phyloP scores from a whole-genome alignment of 495 filamentous ascomycete species.

The Pseudevernia furfuracea region DNA sequence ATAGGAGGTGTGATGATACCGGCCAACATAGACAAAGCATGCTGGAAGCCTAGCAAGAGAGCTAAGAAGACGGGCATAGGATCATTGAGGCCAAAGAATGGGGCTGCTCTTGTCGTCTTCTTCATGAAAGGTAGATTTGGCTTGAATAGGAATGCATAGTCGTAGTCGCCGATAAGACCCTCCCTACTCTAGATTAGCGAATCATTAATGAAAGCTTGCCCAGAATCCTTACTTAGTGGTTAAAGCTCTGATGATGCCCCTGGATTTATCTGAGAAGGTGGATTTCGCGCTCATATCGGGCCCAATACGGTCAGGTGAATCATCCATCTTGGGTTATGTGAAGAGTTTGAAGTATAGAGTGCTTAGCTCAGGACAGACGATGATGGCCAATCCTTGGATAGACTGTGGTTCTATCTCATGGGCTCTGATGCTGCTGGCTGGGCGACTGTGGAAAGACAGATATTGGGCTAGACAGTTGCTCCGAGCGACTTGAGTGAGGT shows the following conservation, averaged over 20 bases:
- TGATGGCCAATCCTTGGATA: constrained; percentile 13
- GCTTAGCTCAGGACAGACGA: background rate
- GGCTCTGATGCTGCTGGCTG: background rate
- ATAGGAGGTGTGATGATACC: constrained; percentile 75
- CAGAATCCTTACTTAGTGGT: constrained; percentile 41
- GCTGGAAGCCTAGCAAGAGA: constrained; percentile 63
- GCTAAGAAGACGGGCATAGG: constrained; percentile 72
- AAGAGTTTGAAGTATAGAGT: background rate
- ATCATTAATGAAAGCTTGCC: background rate
- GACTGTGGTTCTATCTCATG: constrained; percentile 11
- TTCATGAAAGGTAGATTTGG: constrained; percentile 81
- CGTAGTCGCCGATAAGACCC: constrained; percentile 75
- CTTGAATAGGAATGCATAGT: constrained; percentile 71
- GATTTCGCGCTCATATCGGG: constrained; percentile 39
- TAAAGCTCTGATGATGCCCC: constrained; percentile 36
- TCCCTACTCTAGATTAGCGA: constrained; percentile 34
- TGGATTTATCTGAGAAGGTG: constrained; percentile 33
- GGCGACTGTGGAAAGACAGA: background rate
- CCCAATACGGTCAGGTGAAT: constrained; percentile 43
- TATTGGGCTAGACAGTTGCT: background rate
- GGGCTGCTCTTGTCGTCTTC: constrained; percentile 52
- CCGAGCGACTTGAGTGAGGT: background rate
- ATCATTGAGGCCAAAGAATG: constrained; percentile 86
- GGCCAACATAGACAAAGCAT: constrained; percentile 60
- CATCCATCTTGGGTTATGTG: constrained; percentile 15